These are phyloP conservation scores for Hevea brasiliensis DNA, from an alignment of 345 rosid genomes.

Conservation along the genomic window DNA sequence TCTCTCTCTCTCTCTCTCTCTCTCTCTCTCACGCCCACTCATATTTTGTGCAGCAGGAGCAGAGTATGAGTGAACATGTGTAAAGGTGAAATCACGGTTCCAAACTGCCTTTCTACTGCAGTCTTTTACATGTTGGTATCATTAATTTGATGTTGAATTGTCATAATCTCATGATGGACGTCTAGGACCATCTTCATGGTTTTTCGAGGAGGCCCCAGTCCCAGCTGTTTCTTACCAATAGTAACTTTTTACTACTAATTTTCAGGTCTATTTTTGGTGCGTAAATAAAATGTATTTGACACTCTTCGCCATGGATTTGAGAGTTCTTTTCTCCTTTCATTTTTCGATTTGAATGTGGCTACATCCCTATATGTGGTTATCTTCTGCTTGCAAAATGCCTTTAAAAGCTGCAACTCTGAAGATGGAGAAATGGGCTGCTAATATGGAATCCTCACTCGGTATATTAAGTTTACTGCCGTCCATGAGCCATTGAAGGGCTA, in stretches of 20 bases:
- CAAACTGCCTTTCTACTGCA: conserved; percentile 7
- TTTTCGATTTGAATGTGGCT: no score
- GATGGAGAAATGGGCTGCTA: no score
- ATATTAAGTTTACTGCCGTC: no score
- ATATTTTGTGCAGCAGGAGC: not conserved
- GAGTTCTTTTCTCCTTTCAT: no score
- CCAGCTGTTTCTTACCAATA: not conserved
- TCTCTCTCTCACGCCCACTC: no score
- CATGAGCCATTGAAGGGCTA: no score
- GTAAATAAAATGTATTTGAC: not conserved
- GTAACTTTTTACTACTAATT: conserved; percentile 5
- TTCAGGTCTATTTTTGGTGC: not conserved
- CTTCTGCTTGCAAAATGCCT: no score
- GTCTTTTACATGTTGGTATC: conserved; percentile 10
- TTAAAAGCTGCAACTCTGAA: no score
- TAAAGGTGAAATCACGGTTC: not conserved
- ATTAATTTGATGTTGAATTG: conserved; percentile 20
- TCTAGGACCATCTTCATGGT: conserved; percentile 8
- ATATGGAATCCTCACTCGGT: no score
- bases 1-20: not conserved
- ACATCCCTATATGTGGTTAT: no score
- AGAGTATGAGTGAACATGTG: not conserved
- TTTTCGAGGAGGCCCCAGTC: not conserved
- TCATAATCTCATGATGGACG: conserved; percentile 23
- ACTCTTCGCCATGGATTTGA: not conserved